These are phyloP conservation scores for slime mould (Dictyostelium discoideum) DNA, from an alignment of 78 protist species.

Conservation along the genomic window dicty_2.7 NC_007088.5:6059001-6059500, in stretches of 20 bases:
- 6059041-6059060: too few species aligned
- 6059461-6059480: not conserved
- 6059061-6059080: too few species aligned
- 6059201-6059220: conserved; percentile 57
- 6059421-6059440: not conserved
- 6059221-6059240: conserved; percentile 65
- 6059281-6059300: conserved; percentile 20
- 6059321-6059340: conserved; percentile 52
- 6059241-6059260: conserved; percentile 24
- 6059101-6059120: too few species aligned
- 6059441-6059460: not conserved
- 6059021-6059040: too few species aligned
- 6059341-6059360: conserved; percentile 29
- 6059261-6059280: not conserved
- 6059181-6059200: conserved; percentile 59
- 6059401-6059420: conserved; percentile 66
- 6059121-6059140: not conserved
- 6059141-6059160: too few species aligned
- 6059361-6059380: conserved; percentile 52
- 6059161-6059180: not conserved
- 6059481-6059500: not conserved
- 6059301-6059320: conserved; percentile 30
- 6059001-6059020: too few species aligned
- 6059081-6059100: too few species aligned
- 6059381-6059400: conserved; percentile 79